Evolutionary conservation across 2,329 filamentous ascomycete genomes (phyloP).

Genomic region (Ceratocystis variospora): DNA sequence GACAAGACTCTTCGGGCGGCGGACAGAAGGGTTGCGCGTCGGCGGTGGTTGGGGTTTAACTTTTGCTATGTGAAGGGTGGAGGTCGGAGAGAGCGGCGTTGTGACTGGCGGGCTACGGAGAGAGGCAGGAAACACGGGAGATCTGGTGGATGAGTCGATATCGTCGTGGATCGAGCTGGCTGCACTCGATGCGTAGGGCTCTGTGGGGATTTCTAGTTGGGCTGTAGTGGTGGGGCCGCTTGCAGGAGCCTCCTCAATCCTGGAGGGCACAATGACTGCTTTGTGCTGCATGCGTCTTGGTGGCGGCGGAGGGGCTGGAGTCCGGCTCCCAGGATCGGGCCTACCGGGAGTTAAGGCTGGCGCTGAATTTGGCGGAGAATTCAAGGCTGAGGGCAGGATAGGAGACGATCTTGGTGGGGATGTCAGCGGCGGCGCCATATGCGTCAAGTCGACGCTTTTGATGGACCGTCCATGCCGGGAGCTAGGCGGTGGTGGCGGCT

Average conservation of each 20-base stretch:
- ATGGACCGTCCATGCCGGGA: constrained; percentile 69
- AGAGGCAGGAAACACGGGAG: neutral
- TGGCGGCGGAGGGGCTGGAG: neutral
- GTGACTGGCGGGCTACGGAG: constrained; percentile 28
- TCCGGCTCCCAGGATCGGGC: constrained; percentile 26
- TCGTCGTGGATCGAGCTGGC: neutral
- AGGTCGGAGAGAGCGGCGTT: constrained; percentile 33
- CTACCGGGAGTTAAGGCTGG: constrained; percentile 29
- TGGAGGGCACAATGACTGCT: neutral
- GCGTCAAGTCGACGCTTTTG: constrained; percentile 34
- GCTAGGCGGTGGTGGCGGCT: constrained; percentile 57
- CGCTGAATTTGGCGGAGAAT: constrained; percentile 22
- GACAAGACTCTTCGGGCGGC: constrained; percentile 32
- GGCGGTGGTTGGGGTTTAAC: constrained; percentile 31
- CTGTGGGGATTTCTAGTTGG: neutral
- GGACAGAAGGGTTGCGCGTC: constrained; percentile 31
- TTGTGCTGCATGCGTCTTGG: constrained; percentile 18
- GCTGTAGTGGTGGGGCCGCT: neutral
- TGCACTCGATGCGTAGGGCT: neutral
- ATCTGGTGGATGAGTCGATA: neutral
- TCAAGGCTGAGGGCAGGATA: neutral
- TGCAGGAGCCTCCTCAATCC: neutral
- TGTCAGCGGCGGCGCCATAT: constrained; percentile 19
- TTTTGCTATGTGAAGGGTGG: constrained; percentile 27
- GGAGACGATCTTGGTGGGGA: neutral